Evolutionary conservation across 2,329 filamentous ascomycete genomes (phyloP).

Genomic region (Cercospora canescens): DNA sequence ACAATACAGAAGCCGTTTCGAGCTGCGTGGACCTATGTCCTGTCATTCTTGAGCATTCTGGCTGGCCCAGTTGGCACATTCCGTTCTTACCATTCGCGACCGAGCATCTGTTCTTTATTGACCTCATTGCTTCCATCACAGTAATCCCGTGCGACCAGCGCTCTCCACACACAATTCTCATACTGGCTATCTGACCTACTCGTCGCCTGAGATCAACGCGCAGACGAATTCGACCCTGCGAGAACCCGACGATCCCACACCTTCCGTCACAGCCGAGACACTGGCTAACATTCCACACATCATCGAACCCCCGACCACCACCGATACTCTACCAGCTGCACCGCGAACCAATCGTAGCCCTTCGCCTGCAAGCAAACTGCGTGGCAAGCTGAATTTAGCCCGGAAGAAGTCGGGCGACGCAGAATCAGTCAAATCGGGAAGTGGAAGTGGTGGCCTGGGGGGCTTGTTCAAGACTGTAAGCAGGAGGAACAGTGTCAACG

Average conservation of each 20-base stretch:
- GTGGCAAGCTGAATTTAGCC: conserved; percentile 63
- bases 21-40: not conserved
- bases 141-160: conserved; percentile 30
- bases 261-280: conserved; percentile 30
- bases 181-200: conserved; percentile 50
- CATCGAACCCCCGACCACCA: conserved; percentile 28
- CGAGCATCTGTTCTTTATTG: conserved; percentile 3
- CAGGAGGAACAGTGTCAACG: conserved; percentile 34
- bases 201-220: conserved; percentile 45
- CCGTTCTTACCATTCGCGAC: not conserved
- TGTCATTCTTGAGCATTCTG: conserved; percentile 4
- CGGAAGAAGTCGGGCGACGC: conserved; percentile 49
- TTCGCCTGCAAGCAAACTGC: conserved; percentile 71
- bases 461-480: conserved; percentile 44
- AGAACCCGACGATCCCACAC: conserved; percentile 22
- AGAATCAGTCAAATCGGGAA: conserved; percentile 44
- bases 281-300: conserved; percentile 37
- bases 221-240: conserved; percentile 30
- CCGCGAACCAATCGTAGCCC: conserved; percentile 55
- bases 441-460: conserved; percentile 46
- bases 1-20: not conserved
- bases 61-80: conserved; percentile 12
- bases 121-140: conserved; percentile 14
- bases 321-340: conserved; percentile 21
- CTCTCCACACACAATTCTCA: conserved; percentile 51